These are phyloP conservation scores for Gastrodia elata DNA, from an alignment of 106 monocot genomes.

Conservation along the genomic window DNA sequence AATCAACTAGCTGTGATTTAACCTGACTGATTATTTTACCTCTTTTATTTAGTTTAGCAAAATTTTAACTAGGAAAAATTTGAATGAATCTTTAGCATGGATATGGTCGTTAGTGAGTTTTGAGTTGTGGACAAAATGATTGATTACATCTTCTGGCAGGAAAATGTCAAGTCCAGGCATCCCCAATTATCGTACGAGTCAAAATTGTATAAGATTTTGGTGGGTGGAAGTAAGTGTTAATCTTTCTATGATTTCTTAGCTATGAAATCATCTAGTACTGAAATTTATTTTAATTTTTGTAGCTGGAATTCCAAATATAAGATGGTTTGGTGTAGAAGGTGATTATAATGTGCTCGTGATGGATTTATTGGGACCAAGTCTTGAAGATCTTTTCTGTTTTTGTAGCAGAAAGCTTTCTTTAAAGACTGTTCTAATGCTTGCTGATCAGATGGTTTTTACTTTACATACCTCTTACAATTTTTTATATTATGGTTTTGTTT, in stretches of 20 bases:
- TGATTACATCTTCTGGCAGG: conserved; percentile 20
- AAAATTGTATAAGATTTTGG: conserved; percentile 71
- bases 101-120: not conserved
- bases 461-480: not conserved
- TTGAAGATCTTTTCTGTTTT: conserved; percentile 91
- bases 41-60: not conserved
- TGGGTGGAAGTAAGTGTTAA: conserved; percentile 73
- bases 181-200: conserved; percentile 80
- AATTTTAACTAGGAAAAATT: not conserved
- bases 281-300: conserved; percentile 1
- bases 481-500: not conserved
- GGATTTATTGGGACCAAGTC: conserved; percentile 87
- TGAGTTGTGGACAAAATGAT: not conserved
- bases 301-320: conserved; percentile 88
- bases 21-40: not conserved
- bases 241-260: not conserved
- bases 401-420: conserved; percentile 81
- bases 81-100: not conserved
- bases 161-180: conserved; percentile 79
- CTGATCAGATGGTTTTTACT: conserved; percentile 81
- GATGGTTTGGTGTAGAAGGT: conserved; percentile 95
- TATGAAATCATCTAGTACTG: not conserved
- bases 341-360: conserved; percentile 96
- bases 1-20: not conserved
- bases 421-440: conserved; percentile 93